Percentiles rank a stretch among this genome's conserved stretches.
Conservation (phyloP, 2,329 filamentous ascomycete genomes). For the Talaromyces piceae region DNA sequence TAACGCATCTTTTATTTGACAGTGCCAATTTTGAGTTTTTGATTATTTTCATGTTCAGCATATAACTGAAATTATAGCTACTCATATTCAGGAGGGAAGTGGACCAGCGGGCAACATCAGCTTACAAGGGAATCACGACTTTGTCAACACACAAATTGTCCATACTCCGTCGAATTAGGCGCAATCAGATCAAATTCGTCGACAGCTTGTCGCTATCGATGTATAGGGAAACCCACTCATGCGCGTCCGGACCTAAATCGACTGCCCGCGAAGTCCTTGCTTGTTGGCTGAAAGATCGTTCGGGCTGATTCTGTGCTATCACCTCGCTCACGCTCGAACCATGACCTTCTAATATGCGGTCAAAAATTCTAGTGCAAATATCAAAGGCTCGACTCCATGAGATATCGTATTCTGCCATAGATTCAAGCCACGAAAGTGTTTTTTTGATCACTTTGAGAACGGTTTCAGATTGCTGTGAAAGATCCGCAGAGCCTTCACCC, state of each 20-base stretch:
- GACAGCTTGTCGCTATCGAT: background rate
- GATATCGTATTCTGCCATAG: background rate
- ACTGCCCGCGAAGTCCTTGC: background rate
- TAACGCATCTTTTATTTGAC: too few relatives aligned
- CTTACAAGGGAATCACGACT: too few relatives aligned
- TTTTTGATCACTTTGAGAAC: background rate
- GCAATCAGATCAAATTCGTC: too few relatives aligned
- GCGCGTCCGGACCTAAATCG: background rate
- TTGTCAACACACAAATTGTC: too few relatives aligned
- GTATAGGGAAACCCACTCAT: background rate
- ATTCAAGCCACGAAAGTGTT: background rate
- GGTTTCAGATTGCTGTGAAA: background rate
- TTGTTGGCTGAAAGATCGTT: background rate
- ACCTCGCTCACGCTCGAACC: background rate
- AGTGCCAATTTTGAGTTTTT: too few relatives aligned
- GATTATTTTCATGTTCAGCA: too few relatives aligned
- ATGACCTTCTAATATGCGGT: background rate
- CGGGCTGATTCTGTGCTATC: background rate
- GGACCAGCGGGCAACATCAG: too few relatives aligned
- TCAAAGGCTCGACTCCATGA: background rate
- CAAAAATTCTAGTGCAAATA: background rate
- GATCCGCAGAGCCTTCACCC: background rate
- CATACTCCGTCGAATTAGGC: too few relatives aligned
- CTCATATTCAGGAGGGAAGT: too few relatives aligned
- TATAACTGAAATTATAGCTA: too few relatives aligned